A percentile compares a stretch with the other conserved stretches of the same genome.
These are phyloP conservation scores for Dittrichia graveolens DNA, from an alignment of 129 eudicot species.

Conservation along the genomic window DNA sequence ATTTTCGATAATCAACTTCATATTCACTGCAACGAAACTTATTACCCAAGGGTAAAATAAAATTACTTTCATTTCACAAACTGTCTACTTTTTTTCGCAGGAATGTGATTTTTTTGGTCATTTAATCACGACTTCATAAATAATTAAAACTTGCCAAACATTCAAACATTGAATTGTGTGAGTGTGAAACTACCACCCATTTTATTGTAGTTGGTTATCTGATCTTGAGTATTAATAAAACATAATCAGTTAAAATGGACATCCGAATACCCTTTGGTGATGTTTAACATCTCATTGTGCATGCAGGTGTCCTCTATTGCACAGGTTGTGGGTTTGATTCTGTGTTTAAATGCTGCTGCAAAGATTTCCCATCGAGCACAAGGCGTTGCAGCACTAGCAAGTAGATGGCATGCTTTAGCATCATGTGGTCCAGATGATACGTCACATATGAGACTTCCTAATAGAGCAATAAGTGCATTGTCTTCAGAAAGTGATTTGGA, in stretches of 20 bases:
- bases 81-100: background rate
- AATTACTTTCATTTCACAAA: no score
- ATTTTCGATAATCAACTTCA: background rate
- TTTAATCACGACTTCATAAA: background rate
- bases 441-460: slow-evolving; percentile 43
- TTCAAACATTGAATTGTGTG: background rate
- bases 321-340: slow-evolving; percentile 70
- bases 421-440: slow-evolving; percentile 58
- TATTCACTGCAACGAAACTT: background rate
- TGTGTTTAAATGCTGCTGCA: slow-evolving; percentile 88
- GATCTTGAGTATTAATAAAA: background rate
- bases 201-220: background rate
- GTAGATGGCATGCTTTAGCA: slow-evolving; percentile 78
- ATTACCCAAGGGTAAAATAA: background rate
- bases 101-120: background rate
- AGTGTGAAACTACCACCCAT: background rate
- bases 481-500: slow-evolving; percentile 82
- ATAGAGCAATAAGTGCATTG: slow-evolving; percentile 25
- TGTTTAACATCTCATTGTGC: background rate
- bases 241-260: background rate
- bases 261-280: no score
- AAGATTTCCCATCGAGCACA: slow-evolving; percentile 88
- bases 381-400: slow-evolving; percentile 68
- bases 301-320: slow-evolving; percentile 67
- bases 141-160: background rate